phyloP scores from a whole-genome alignment of 2,329 filamentous ascomycete genomes.

The Eutypella sp. region DNA sequence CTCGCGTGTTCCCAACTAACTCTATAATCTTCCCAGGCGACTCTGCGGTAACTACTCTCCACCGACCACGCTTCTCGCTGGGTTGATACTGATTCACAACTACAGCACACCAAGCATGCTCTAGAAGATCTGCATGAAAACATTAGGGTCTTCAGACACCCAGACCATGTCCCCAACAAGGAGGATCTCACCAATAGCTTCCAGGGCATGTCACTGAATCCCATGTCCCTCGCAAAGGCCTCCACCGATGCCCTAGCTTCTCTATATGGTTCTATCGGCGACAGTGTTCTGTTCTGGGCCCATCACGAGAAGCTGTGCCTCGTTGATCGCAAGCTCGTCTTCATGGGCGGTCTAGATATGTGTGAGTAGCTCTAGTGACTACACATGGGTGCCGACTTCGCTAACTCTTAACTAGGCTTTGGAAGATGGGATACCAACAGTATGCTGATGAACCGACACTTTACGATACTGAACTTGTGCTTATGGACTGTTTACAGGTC shows the following conservation, averaged over 20 bases:
- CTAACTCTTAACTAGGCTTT: constrained; percentile 49
- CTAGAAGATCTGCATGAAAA: constrained; percentile 76
- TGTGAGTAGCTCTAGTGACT: constrained; percentile 40
- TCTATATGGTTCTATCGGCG: constrained; percentile 76
- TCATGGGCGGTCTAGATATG: constrained; percentile 88
- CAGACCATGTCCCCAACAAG: constrained; percentile 75
- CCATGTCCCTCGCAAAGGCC: constrained; percentile 57
- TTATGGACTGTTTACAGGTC: constrained; percentile 35
- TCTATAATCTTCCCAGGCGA: constrained; percentile 29
- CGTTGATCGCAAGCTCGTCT: constrained; percentile 71
- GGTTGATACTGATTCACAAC: constrained; percentile 1
- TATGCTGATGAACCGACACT: constrained; percentile 20
- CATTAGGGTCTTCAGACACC: constrained; percentile 84
- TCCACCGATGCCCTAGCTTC: constrained; percentile 70
- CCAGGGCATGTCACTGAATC: constrained; percentile 31
- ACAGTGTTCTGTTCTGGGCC: constrained; percentile 83
- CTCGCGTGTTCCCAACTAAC: no score
- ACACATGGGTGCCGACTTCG: neutral
- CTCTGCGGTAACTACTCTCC: constrained; percentile 37
- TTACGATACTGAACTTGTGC: neutral
- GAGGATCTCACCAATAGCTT: constrained; percentile 63
- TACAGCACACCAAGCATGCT: constrained; percentile 71
- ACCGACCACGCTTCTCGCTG: neutral
- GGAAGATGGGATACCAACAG: constrained; percentile 85
- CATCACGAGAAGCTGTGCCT: constrained; percentile 90